Evolutionary conservation across 2,329 filamentous ascomycete genomes (phyloP).

Genomic region (Eurotiales sp.): DNA sequence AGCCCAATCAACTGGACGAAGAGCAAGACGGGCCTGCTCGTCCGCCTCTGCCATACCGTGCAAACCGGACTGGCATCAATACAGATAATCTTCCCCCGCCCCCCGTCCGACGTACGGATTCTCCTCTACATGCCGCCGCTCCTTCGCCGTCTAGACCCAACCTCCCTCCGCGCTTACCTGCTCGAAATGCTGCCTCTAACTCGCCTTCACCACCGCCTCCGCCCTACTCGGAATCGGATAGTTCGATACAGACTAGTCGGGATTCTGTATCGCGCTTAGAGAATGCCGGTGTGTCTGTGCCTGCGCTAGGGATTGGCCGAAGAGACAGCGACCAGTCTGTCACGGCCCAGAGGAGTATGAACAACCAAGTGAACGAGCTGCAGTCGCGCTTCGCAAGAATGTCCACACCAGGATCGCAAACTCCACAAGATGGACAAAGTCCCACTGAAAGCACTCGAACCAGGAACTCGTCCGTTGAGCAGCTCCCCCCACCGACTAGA

Average conservation of each 20-base stretch:
- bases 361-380: conserved; percentile 59
- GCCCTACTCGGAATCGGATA: conserved; percentile 44
- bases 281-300: conserved; percentile 72
- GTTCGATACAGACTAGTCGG: conserved; percentile 47
- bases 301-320: conserved; percentile 67
- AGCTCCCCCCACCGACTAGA: conserved; percentile 60
- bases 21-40: conserved; percentile 38
- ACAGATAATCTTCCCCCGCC: conserved; percentile 69
- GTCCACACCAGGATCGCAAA: conserved; percentile 35
- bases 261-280: conserved; percentile 64
- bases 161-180: conserved; percentile 67
- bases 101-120: conserved; percentile 51
- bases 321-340: conserved; percentile 26
- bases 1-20: conserved; percentile 27
- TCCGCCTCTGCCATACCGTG: conserved; percentile 63
- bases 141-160: conserved; percentile 47
- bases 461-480: conserved; percentile 51
- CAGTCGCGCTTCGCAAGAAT: conserved; percentile 64
- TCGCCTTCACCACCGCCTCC: conserved; percentile 40
- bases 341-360: conserved; percentile 25
- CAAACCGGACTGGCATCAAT: conserved; percentile 66
- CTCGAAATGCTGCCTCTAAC: conserved; percentile 57
- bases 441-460: conserved; percentile 17
- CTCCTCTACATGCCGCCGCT: conserved; percentile 26
- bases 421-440: conserved; percentile 20